phyloP scores from a whole-genome alignment of 345 rosid species.

The Brassica cretica region DNA sequence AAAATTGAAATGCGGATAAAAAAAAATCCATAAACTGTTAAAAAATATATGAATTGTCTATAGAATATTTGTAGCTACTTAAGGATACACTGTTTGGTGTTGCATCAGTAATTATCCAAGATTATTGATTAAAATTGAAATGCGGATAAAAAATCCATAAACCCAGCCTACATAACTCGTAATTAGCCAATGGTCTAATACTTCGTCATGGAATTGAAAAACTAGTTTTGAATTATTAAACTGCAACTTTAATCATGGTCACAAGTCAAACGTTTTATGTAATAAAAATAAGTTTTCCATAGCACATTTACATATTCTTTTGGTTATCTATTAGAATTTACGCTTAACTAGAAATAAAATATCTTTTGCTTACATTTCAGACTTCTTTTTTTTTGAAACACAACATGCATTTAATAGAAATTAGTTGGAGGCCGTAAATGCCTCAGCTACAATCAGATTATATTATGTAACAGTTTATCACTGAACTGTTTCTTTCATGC shows the following conservation, averaged over 20 bases:
- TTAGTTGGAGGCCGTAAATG: too few relatives aligned
- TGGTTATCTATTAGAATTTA: not conserved
- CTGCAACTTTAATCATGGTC: not conserved
- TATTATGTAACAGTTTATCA: not conserved
- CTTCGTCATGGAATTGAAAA: not conserved
- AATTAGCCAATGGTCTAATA: not conserved
- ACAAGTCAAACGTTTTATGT: not conserved
- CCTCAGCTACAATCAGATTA: too few relatives aligned
- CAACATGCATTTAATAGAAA: too few relatives aligned
- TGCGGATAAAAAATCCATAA: not conserved
- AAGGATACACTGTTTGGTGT: not conserved
- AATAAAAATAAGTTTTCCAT: not conserved
- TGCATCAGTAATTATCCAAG: conserved; percentile 17
- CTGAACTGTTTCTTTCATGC: not conserved
- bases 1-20: not conserved
- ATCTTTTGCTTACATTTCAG: not conserved
- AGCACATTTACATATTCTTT: not conserved
- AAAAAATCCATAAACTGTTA: too few relatives aligned
- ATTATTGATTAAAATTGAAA: not conserved
- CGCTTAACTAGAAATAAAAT: not conserved
- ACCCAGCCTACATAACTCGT: not conserved
- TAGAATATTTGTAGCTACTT: not conserved
- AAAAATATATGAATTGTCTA: not conserved
- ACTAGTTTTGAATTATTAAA: not conserved
- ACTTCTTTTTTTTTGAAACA: too few relatives aligned